Evolutionary conservation across 345 rosid species (phyloP).

Genomic region (Rhodamnia argentea): DNA sequence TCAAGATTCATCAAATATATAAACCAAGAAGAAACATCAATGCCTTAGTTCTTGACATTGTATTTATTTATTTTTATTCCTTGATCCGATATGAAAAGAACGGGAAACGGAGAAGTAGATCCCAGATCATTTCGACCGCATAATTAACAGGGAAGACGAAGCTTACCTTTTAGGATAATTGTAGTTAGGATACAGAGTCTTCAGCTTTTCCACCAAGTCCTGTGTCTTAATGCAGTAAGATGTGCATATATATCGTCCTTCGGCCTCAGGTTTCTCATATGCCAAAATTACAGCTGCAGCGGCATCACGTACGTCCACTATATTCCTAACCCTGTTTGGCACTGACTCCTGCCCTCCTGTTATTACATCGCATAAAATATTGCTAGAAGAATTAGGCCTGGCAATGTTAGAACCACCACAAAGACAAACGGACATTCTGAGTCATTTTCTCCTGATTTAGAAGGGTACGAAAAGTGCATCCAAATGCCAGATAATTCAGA

Average conservation of each 20-base stretch:
- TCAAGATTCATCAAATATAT: not conserved
- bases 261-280: constrained; percentile 19
- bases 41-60: not conserved
- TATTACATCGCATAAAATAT: not conserved
- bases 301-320: constrained; percentile 28
- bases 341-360: constrained; percentile 32
- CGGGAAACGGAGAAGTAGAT: not conserved
- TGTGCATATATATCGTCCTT: constrained; percentile 53
- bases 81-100: not conserved
- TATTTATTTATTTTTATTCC: not conserved
- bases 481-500: not conserved
- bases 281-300: constrained; percentile 14
- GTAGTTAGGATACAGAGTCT: constrained; percentile 38
- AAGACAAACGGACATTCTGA: not conserved
- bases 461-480: not conserved
- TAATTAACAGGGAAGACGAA: not conserved
- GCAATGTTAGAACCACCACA: not conserved
- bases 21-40: not conserved
- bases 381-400: not conserved
- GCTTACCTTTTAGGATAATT: constrained; percentile 44
- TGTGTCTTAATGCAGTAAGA: constrained; percentile 13
- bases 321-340: constrained; percentile 13
- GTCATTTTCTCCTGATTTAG: not conserved
- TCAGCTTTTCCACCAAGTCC: constrained; percentile 37
- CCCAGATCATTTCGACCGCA: not conserved